Evolutionary conservation across 768 basidiomycete species (phyloP).

Genomic region (Omphalotus guepiniiformis): DNA sequence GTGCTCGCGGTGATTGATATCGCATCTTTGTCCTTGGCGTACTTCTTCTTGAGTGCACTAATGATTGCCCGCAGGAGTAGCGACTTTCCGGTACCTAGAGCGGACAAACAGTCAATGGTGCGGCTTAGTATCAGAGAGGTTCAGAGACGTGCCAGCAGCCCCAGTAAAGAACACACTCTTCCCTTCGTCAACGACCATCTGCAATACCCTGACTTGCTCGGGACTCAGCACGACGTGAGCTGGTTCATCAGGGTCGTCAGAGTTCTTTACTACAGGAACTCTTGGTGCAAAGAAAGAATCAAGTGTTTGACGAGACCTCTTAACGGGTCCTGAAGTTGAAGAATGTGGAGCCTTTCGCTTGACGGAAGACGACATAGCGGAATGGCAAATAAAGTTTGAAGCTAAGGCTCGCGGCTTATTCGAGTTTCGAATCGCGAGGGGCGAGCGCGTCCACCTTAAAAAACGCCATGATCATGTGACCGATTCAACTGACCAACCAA

Average conservation of each 20-base stretch:
- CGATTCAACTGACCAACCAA: not conserved
- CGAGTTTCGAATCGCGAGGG: not conserved
- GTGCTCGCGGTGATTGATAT: constrained; percentile 78
- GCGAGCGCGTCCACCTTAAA: not conserved
- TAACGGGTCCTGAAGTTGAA: not conserved
- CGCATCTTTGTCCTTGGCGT: constrained; percentile 43
- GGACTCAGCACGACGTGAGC: constrained; percentile 48
- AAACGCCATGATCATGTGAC: not conserved
- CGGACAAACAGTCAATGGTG: constrained; percentile 19
- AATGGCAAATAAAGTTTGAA: not conserved
- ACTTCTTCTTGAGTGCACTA: constrained; percentile 43
- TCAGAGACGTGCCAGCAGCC: constrained; percentile 51
- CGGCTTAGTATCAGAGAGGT: not conserved
- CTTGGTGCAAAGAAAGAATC: constrained; percentile 9
- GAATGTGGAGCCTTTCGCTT: not conserved
- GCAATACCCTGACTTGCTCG: constrained; percentile 65
- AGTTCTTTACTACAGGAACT: constrained; percentile 4
- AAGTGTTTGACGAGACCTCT: constrained; percentile 6
- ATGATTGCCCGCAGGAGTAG: constrained; percentile 78
- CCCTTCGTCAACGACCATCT: constrained; percentile 52
- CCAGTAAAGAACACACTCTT: constrained; percentile 79
- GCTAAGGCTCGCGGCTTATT: not conserved
- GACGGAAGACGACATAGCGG: not conserved
- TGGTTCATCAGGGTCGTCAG: constrained; percentile 3
- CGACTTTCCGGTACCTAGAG: constrained; percentile 79